Conservation (phyloP, 768 basidiomycete species). For the Lactarius psammicola region DNA sequence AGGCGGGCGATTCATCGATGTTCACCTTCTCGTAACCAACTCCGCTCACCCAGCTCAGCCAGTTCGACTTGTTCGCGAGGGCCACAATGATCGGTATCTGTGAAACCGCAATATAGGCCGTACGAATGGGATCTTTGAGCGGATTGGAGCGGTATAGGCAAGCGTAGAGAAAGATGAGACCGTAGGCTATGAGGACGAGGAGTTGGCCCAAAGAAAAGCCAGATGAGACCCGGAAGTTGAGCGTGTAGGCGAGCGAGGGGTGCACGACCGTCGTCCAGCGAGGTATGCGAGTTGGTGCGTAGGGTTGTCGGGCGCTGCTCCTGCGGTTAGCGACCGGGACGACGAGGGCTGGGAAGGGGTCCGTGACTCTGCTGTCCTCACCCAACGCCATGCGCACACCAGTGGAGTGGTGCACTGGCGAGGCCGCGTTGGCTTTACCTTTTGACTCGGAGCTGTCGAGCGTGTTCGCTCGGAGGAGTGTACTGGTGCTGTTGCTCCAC, state of each 20-base stretch:
- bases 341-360: background rate
- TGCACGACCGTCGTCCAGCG: conserved; percentile 39
- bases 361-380: background rate
- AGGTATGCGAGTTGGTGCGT: conserved; percentile 38
- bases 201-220: conserved; percentile 42
- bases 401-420: background rate
- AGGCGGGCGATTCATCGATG: conserved; percentile 18
- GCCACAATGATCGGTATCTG: conserved; percentile 47
- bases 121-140: conserved; percentile 37
- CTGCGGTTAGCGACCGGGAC: background rate
- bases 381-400: background rate
- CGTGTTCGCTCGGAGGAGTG: conserved; percentile 15
- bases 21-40: conserved; percentile 47
- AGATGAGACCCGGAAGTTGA: conserved; percentile 37
- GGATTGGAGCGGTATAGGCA: conserved; percentile 39
- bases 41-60: conserved; percentile 41
- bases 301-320: background rate
- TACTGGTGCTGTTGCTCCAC: conserved; percentile 25
- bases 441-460: conserved; percentile 3
- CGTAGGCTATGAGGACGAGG: conserved; percentile 40
- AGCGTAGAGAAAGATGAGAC: conserved; percentile 37
- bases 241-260: conserved; percentile 33
- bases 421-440: background rate
- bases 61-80: conserved; percentile 52
- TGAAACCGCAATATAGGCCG: conserved; percentile 41